Evolutionary conservation across 2,329 filamentous ascomycete genomes (phyloP).

Genomic region (Rhinocladiella similis): DNA sequence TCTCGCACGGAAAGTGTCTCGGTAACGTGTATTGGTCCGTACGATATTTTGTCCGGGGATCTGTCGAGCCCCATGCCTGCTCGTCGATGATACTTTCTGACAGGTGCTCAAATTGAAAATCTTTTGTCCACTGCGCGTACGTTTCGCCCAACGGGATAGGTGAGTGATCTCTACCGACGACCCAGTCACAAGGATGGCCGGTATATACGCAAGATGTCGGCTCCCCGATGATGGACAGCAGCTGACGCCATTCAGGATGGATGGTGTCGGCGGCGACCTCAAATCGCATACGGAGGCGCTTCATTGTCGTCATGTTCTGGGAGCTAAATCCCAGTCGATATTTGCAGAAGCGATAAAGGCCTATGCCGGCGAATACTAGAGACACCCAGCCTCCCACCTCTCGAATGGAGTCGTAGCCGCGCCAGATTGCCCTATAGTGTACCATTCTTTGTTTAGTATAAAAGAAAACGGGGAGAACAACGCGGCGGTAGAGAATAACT

Average conservation of each 20-base stretch:
- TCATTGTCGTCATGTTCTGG: constrained; percentile 52
- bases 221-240: constrained; percentile 48
- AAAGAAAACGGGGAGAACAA: too few relatives aligned
- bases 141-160: constrained; percentile 49
- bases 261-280: constrained; percentile 56
- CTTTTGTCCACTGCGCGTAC: constrained; percentile 49
- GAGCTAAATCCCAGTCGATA: constrained; percentile 56
- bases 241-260: constrained; percentile 54
- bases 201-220: constrained; percentile 43
- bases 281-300: constrained; percentile 48
- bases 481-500: too few relatives aligned
- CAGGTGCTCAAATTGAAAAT: constrained; percentile 51
- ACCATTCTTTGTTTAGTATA: too few relatives aligned
- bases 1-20: neutral
- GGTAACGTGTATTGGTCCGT: neutral
- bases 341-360: constrained; percentile 62
- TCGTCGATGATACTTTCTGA: constrained; percentile 7
- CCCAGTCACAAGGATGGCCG: constrained; percentile 56
- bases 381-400: constrained; percentile 58
- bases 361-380: constrained; percentile 58
- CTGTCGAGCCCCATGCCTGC: constrained; percentile 5
- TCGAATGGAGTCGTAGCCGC: constrained; percentile 60
- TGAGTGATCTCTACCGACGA: constrained; percentile 47
- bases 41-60: constrained; percentile 6
- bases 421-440: constrained; percentile 48